Percentiles rank a stretch among this genome's conserved stretches.
Evolutionary conservation across 78 protist species (phyloP).

Genomic region (Diacronema lutheri): DNA sequence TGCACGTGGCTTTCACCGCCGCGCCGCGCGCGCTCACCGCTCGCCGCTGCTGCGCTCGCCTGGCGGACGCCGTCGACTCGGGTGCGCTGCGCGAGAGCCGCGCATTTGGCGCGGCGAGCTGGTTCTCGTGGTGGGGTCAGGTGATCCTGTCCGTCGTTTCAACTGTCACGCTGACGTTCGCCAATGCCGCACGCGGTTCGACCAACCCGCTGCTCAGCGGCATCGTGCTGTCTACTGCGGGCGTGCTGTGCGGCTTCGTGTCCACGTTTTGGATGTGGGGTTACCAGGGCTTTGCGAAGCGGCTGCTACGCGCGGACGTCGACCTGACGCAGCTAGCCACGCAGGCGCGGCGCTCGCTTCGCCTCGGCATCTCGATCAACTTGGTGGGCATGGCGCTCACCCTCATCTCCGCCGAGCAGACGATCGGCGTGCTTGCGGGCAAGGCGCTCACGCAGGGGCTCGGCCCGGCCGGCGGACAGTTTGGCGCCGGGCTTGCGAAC

Average conservation of each 20-base stretch:
- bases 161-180: neutral
- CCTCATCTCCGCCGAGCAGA: neutral
- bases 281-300: neutral
- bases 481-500: neutral
- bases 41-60: too few relatives aligned
- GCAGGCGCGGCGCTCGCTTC: neutral
- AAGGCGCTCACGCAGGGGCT: slow-evolving; percentile 3
- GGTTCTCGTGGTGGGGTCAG: slow-evolving; percentile 5
- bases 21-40: too few relatives aligned
- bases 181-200: neutral
- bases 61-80: too few relatives aligned
- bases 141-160: neutral
- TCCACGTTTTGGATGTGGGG: neutral
- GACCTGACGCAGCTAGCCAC: neutral
- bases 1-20: too few relatives aligned
- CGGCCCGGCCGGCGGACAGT: neutral
- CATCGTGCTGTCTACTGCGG: neutral
- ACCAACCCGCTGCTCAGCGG: neutral
- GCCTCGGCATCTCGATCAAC: neutral
- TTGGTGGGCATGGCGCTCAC: neutral
- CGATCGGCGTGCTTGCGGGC: neutral
- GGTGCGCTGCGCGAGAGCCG: too few relatives aligned
- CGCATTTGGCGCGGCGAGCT: neutral
- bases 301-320: neutral
- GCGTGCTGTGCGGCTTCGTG: neutral